phyloP scores from a whole-genome alignment of 495 filamentous ascomycete species.

The Xylaria curta region DNA sequence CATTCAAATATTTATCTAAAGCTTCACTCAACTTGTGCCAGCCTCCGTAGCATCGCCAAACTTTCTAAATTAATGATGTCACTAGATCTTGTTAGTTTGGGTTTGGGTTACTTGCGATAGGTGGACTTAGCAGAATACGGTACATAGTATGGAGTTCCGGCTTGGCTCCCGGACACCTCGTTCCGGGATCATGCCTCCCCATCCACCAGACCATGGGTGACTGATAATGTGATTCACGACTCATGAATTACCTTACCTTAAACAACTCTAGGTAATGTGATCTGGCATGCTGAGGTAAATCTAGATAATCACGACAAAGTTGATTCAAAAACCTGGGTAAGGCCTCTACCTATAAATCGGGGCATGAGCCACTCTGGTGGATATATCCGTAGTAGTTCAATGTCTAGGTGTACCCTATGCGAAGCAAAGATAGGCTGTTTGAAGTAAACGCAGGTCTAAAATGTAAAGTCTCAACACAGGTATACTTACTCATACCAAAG shows the following conservation, averaged over 20 bases:
- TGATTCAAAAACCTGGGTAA: neutral
- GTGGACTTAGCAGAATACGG: neutral
- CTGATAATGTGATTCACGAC: neutral
- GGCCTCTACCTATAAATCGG: neutral
- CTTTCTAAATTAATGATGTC: slow-evolving; percentile 2
- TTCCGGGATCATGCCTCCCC: neutral
- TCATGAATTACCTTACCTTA: neutral
- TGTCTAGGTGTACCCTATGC: neutral
- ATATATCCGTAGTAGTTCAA: neutral
- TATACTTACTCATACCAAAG: too few species aligned
- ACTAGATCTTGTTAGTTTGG: neutral
- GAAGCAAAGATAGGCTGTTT: neutral
- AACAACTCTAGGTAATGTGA: neutral
- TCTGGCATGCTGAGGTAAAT: neutral
- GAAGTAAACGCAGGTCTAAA: neutral
- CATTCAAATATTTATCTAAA: neutral
- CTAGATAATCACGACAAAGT: neutral
- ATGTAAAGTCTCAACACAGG: neutral
- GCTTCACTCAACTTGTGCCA: neutral
- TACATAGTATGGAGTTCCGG: neutral
- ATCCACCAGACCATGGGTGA: neutral
- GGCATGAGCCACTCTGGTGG: neutral
- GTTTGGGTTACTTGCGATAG: neutral
- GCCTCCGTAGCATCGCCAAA: neutral
- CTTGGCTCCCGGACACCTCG: neutral